These are phyloP conservation scores for Saturnispora quitensis DNA, from an alignment of 805 yeast genomes.

Conservation along the genomic window DNA sequence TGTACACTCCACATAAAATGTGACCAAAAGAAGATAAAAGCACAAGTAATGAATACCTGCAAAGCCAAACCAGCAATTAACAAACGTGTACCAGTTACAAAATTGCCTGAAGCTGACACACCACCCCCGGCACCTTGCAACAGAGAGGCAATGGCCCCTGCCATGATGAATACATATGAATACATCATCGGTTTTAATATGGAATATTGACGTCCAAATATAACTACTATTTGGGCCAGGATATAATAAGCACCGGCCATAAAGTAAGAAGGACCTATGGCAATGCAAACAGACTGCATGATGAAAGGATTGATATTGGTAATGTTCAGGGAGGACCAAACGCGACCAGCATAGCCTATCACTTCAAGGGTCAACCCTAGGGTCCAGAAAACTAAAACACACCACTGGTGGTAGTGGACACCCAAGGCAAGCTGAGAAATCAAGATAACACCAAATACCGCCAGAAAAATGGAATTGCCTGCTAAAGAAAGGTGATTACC, in stretches of 20 bases:
- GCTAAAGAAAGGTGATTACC: not conserved
- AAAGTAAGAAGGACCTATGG: slow-evolving; percentile 66
- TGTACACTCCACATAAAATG: not conserved
- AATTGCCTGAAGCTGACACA: not conserved
- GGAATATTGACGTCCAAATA: slow-evolving; percentile 47
- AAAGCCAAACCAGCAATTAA: not conserved
- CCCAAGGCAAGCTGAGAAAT: not conserved
- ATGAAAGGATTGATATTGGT: slow-evolving; percentile 32
- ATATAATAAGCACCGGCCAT: slow-evolving; percentile 70
- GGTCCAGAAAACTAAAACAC: not conserved
- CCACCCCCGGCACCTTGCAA: not conserved
- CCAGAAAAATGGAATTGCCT: not conserved
- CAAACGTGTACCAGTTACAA: not conserved
- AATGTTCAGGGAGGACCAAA: slow-evolving; percentile 30
- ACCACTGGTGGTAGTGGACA: not conserved
- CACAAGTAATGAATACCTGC: not conserved
- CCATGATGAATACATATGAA: slow-evolving; percentile 48
- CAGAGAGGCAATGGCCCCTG: slow-evolving; percentile 44
- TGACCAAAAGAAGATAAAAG: not conserved
- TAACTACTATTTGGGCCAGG: slow-evolving; percentile 48
- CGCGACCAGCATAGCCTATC: slow-evolving; percentile 53
- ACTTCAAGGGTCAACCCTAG: not conserved
- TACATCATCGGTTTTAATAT: slow-evolving; percentile 41
- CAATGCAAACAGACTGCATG: slow-evolving; percentile 52
- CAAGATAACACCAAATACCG: not conserved